Base-by-base conservation (phyloP, 495 filamentous ascomycete genomes). In the Aspergillus hancockii region DNA sequence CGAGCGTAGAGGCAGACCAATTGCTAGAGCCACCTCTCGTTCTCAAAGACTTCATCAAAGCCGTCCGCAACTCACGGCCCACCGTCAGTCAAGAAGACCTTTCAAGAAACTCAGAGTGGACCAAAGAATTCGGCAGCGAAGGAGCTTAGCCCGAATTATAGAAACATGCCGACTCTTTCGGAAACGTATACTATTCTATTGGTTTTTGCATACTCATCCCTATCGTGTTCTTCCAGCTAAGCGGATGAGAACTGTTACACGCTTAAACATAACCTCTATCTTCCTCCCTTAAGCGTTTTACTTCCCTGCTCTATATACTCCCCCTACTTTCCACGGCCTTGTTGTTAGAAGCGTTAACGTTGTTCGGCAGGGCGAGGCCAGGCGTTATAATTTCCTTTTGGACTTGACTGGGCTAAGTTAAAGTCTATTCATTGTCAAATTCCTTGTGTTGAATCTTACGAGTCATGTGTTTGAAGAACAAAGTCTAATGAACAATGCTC, bases 81-180 rank as follows among this genome's bases (percentile, higher is more conserved):
- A 97, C 95, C 0, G 95, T 99, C 52, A 93, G 91, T 49, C 75
- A 81, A 8, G 90, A 88, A 21, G 94, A 99, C 73, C 81, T 98
- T 34, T 79, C 83, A 61, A 81, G 84, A 61, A 98, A 93, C 73
- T 80, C 89, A 60, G 92, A 97, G 46, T 99, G 94, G 94, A 99
- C 94, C 3, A 78, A 86, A 65, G 93, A 98, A 75, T 99, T 98
- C 75, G 94, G 94, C 56, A 97, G 93, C 70, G 94, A 99, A 69
- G 94, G 93, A 18, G 83, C 83, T 28, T 84, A 63, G 74, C 53
- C 55, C 12, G 38, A 13, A 43, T 25, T 21, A 16, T 18, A 41
- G 16, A 13, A 8, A 3, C 34, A 12, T 41, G 38, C 13, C 14
- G 10, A 16, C 38, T 41, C 13, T 14, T 14, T 36, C 2, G 34